Conservation (phyloP, 2,329 filamentous ascomycete species). For the Fusarium napiforme region DNA sequence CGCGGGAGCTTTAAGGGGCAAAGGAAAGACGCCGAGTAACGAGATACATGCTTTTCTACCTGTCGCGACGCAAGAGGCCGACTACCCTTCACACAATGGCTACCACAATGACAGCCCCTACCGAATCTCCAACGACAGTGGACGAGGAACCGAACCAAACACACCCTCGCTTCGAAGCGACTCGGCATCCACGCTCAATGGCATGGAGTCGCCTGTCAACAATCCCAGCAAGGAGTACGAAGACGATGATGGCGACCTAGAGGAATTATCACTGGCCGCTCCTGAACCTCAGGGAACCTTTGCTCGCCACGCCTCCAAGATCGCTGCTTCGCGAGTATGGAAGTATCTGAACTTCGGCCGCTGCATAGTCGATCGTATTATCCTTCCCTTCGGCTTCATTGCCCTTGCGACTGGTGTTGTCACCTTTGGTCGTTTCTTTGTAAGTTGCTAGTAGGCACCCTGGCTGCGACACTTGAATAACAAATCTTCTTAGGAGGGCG, state of each 20-base stretch:
- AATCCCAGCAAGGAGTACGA: constrained; percentile 60
- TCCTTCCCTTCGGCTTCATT: constrained; percentile 82
- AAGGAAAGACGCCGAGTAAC: not conserved
- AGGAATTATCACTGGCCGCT: constrained; percentile 40
- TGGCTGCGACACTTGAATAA: constrained; percentile 1
- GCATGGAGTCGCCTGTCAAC: constrained; percentile 53
- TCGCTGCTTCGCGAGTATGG: constrained; percentile 68
- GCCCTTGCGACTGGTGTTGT: constrained; percentile 77
- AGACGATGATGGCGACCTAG: constrained; percentile 59
- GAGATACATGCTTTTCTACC: constrained; percentile 67
- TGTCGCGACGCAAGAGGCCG: constrained; percentile 58
- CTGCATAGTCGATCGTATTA: constrained; percentile 77
- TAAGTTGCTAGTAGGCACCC: constrained; percentile 58
- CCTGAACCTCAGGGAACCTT: constrained; percentile 61
- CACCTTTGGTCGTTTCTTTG: constrained; percentile 85
- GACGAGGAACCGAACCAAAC: constrained; percentile 77
- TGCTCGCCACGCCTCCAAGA: constrained; percentile 62
- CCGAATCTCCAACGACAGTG: constrained; percentile 76
- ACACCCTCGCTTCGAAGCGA: constrained; percentile 74
- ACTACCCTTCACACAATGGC: constrained; percentile 51
- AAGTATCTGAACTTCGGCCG: constrained; percentile 69
- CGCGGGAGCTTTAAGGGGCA: constrained; percentile 45
- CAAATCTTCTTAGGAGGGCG: constrained; percentile 64
- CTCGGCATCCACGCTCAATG: constrained; percentile 67
- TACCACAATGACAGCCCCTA: constrained; percentile 60